A percentile compares a stretch with the other conserved stretches of the same genome.
Conservation (phyloP, 1,284 basidiomycete genomes). For the Ceratobasidium sp. region DNA sequence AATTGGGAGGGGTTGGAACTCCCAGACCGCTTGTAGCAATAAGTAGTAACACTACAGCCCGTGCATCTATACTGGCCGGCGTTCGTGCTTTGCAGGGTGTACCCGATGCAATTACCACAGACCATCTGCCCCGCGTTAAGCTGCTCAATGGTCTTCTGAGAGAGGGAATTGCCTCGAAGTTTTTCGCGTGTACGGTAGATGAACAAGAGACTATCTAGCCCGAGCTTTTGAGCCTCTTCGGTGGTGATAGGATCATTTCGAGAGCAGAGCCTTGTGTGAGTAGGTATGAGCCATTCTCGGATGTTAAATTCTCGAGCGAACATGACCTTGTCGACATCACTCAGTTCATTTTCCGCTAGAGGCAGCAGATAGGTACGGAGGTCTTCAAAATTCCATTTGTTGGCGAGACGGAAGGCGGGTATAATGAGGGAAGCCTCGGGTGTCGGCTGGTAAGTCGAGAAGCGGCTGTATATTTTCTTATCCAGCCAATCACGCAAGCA, state of each 20-base stretch:
- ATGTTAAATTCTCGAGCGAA: constrained; percentile 26
- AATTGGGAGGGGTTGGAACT: neutral
- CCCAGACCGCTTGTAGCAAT: no score
- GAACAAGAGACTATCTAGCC: constrained; percentile 6
- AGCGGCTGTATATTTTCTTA: neutral
- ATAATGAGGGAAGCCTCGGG: neutral
- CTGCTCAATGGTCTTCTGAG: neutral
- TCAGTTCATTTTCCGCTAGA: neutral
- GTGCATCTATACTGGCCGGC: neutral
- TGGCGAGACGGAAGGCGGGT: constrained; percentile 25
- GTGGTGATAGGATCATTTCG: constrained; percentile 12
- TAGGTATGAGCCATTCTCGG: constrained; percentile 30
- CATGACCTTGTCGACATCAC: constrained; percentile 18
- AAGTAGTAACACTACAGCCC: neutral
- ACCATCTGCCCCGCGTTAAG: no score
- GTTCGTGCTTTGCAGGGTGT: no score
- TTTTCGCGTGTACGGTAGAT: constrained; percentile 31
- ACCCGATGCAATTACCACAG: no score
- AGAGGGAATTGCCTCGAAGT: neutral
- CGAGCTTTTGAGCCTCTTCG: constrained; percentile 33
- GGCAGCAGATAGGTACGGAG: neutral
- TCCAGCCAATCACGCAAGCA: no score
- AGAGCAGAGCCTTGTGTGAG: constrained; percentile 31
- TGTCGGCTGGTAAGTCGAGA: neutral
- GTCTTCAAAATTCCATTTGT: constrained; percentile 28